These are phyloP conservation scores for Leccinum huronense DNA, from an alignment of 1,284 basidiomycete genomes.

Conservation along the genomic window DNA sequence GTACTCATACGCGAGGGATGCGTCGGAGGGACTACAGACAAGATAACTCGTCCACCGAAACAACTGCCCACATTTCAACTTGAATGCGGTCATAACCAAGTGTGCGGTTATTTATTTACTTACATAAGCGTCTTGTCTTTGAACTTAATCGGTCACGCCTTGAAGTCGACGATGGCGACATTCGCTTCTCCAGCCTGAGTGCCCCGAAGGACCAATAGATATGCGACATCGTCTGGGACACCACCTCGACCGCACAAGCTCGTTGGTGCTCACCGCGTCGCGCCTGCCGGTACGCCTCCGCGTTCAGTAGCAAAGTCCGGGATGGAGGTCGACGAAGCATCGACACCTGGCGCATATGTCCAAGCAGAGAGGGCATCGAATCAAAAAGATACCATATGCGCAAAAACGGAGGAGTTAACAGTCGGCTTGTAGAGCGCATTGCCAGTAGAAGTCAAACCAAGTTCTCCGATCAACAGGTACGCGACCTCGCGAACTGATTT, in stretches of 20 bases:
- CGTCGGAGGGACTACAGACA: slow-evolving; percentile 11
- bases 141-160: no score
- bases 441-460: slow-evolving; percentile 69
- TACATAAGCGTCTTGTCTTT: background rate
- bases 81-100: slow-evolving; percentile 41
- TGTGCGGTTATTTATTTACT: slow-evolving; percentile 15
- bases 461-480: slow-evolving; percentile 64
- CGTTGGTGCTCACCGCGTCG: slow-evolving; percentile 24
- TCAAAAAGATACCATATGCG: slow-evolving; percentile 54
- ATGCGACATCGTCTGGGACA: slow-evolving; percentile 40
- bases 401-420: slow-evolving; percentile 68
- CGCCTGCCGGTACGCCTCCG: slow-evolving; percentile 31
- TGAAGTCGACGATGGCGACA: slow-evolving; percentile 25
- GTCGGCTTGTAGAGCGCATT: slow-evolving; percentile 69
- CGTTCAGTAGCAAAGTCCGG: slow-evolving; percentile 41
- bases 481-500: slow-evolving; percentile 8
- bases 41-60: slow-evolving; percentile 70
- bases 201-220: slow-evolving; percentile 44
- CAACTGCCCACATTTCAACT: slow-evolving; percentile 74
- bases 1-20: slow-evolving; percentile 55
- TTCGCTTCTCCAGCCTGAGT: slow-evolving; percentile 41
- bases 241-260: slow-evolving; percentile 30
- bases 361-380: slow-evolving; percentile 30
- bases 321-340: slow-evolving; percentile 66
- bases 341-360: slow-evolving; percentile 39